Conservation (phyloP, 2,329 filamentous ascomycete species). For the Claviceps pazoutovae region DNA sequence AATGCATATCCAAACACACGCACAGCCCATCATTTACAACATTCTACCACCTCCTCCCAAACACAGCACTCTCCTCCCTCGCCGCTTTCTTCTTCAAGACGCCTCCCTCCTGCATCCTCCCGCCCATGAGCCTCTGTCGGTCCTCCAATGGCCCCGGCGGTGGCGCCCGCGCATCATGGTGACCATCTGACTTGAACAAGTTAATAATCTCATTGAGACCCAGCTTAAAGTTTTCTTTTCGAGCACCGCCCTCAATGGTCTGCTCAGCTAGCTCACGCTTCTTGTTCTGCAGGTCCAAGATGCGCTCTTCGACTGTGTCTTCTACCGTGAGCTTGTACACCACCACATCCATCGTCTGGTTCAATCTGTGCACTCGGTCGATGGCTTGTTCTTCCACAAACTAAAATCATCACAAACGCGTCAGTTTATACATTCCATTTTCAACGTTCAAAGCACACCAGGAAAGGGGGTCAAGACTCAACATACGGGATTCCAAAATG, state of each 20-base stretch:
- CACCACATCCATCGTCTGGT: conserved; percentile 85
- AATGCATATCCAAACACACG: neutral
- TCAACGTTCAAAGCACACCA: neutral
- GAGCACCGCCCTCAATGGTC: conserved; percentile 71
- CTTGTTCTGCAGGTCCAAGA: conserved; percentile 85
- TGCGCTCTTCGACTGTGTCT: conserved; percentile 81
- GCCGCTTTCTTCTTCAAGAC: conserved; percentile 15
- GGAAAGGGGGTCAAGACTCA: neutral
- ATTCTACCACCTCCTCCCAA: conserved; percentile 27
- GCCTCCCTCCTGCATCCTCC: conserved; percentile 6
- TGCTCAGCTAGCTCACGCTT: conserved; percentile 86
- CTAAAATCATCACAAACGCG: conserved; percentile 21
- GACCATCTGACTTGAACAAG: conserved; percentile 59
- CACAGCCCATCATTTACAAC: neutral
- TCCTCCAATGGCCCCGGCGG: conserved; percentile 6
- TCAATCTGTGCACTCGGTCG: conserved; percentile 94
- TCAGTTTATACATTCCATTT: no score
- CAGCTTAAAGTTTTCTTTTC: conserved; percentile 63
- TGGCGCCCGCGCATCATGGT: conserved; percentile 9
- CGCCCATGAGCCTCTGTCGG: conserved; percentile 2
- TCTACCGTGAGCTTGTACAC: conserved; percentile 89
- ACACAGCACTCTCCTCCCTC: conserved; percentile 25
- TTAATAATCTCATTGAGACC: conserved; percentile 88
- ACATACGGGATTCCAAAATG: conserved; percentile 90
- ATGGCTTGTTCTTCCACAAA: conserved; percentile 99